Evolutionary conservation across 2,329 filamentous ascomycete species (phyloP).

Genomic region (Claviceps spartinae): DNA sequence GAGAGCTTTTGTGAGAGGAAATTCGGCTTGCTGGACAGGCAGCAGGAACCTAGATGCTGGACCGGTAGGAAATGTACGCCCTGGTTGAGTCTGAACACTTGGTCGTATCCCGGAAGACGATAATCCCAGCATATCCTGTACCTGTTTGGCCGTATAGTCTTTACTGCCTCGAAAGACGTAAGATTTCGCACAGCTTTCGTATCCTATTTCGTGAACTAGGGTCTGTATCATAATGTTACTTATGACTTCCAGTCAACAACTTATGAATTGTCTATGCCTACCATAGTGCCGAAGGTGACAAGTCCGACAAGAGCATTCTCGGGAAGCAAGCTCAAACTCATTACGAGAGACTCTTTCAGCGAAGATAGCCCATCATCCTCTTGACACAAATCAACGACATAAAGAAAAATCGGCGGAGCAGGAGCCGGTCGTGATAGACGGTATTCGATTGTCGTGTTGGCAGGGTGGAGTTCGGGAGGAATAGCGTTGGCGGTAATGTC

Average conservation of each 20-base stretch:
- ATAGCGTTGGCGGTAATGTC: constrained; percentile 76
- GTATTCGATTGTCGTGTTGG: constrained; percentile 85
- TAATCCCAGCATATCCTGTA: constrained; percentile 97
- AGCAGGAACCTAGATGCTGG: constrained; percentile 83
- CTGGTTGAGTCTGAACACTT: constrained; percentile 58
- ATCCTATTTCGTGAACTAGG: constrained; percentile 95
- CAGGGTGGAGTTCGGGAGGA: constrained; percentile 67
- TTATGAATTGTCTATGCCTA: constrained; percentile 22
- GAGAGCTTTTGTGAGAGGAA: constrained; percentile 89
- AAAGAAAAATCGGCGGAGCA: constrained; percentile 75
- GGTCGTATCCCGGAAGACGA: constrained; percentile 60
- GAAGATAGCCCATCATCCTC: constrained; percentile 75
- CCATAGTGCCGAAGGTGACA: constrained; percentile 89
- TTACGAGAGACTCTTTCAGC: constrained; percentile 73
- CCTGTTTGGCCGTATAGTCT: constrained; percentile 94
- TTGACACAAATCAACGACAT: constrained; percentile 79
- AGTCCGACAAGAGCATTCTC: constrained; percentile 71
- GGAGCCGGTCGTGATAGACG: constrained; percentile 67
- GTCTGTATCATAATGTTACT: constrained; percentile 24
- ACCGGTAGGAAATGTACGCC: constrained; percentile 62
- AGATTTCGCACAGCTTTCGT: constrained; percentile 94
- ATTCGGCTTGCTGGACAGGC: constrained; percentile 90
- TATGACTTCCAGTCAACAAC: neutral
- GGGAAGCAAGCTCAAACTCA: constrained; percentile 70
- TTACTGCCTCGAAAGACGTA: constrained; percentile 98